A percentile compares a stretch with the other conserved stretches of the same genome.
These are phyloP conservation scores for Lycium ferocissimum DNA, from an alignment of 257 asterid species.

Conservation along the genomic window DNA sequence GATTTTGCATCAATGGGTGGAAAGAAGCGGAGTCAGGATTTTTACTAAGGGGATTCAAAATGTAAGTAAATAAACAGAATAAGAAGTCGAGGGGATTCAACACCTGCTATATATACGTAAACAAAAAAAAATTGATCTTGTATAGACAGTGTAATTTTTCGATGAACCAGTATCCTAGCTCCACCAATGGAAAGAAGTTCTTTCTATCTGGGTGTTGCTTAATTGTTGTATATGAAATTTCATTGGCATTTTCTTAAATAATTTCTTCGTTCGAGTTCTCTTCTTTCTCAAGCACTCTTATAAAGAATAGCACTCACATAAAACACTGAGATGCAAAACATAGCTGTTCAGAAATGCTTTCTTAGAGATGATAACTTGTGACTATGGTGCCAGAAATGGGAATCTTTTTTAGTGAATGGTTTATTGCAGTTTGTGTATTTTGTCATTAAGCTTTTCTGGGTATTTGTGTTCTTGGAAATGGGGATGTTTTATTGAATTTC, in stretches of 20 bases:
- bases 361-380: not conserved
- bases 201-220: not conserved
- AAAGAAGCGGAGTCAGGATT: too few species aligned
- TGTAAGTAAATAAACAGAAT: too few species aligned
- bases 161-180: too few species aligned
- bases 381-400: not conserved
- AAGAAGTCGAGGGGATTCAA: too few species aligned
- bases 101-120: too few species aligned
- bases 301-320: not conserved
- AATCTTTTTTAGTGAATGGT: not conserved
- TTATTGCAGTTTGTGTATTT: not conserved
- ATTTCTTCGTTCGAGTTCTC: conserved; percentile 27
- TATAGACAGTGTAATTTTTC: too few species aligned
- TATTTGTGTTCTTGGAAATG: not conserved
- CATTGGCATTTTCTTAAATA: not conserved
- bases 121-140: too few species aligned
- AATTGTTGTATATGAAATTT: not conserved
- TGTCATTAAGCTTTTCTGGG: not conserved
- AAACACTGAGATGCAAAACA: not conserved
- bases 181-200: too few species aligned
- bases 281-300: conserved; percentile 43
- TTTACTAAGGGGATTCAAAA: too few species aligned
- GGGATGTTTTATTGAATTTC: not conserved
- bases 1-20: not conserved
- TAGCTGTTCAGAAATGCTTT: conserved; percentile 16